Conservation (phyloP, 768 basidiomycete genomes). For the Xerocomellus intermedius region DNA sequence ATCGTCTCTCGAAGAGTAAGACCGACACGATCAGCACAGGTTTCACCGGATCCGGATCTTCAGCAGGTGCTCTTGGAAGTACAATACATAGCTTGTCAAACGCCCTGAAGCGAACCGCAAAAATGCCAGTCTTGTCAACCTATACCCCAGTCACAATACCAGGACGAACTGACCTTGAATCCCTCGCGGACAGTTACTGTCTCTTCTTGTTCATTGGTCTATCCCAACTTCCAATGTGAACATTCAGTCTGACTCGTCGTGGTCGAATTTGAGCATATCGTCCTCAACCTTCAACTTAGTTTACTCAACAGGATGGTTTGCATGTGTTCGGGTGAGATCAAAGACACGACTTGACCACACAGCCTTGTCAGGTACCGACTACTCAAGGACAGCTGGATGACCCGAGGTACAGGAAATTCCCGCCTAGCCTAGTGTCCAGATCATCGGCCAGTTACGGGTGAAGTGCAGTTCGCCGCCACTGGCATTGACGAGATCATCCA, state of each 20-base stretch:
- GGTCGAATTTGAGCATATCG: conserved; percentile 30
- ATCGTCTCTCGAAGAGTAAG: conserved; percentile 38
- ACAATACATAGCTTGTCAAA: conserved; percentile 13
- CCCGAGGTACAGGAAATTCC: too few relatives aligned
- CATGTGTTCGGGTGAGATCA: conserved; percentile 50
- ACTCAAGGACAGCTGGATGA: too few relatives aligned
- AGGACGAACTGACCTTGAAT: conserved; percentile 39
- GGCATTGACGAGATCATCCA: conserved; percentile 43
- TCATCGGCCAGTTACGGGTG: too few relatives aligned
- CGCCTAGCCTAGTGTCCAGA: too few relatives aligned
- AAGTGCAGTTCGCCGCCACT: conserved; percentile 32
- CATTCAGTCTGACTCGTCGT: conserved; percentile 46
- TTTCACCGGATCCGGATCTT: conserved; percentile 5
- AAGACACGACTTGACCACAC: conserved; percentile 51
- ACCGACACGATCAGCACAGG: conserved; percentile 18
- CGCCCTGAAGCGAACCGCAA: neutral
- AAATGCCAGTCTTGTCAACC: neutral
- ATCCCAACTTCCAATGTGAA: conserved; percentile 53
- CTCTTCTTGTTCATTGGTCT: conserved; percentile 57
- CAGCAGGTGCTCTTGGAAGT: conserved; percentile 4
- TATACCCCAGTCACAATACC: neutral
- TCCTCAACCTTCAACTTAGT: conserved; percentile 30
- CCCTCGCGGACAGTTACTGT: conserved; percentile 42
- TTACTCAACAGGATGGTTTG: conserved; percentile 45
- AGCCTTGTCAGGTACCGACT: conserved; percentile 56